Conservation (phyloP, 1,284 basidiomycete genomes). For the Dichomitus squalens region DNA sequence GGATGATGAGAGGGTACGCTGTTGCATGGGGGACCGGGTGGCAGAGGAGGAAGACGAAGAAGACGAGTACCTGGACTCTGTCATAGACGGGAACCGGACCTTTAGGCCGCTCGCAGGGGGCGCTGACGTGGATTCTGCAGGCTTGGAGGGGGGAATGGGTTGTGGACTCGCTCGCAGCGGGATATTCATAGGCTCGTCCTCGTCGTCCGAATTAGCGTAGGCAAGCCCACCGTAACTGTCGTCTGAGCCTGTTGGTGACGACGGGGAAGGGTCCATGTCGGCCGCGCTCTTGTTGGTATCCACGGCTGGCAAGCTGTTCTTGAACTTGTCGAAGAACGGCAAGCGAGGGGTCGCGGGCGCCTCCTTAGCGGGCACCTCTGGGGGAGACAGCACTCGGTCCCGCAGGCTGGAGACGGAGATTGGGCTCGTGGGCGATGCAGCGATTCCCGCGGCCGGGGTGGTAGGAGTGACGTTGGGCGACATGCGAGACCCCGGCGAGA, state of each 20-base stretch:
- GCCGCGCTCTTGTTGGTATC: slow-evolving; percentile 22
- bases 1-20: slow-evolving; percentile 32
- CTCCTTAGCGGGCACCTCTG: slow-evolving; percentile 31
- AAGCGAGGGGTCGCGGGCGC: slow-evolving; percentile 37
- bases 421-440: slow-evolving; percentile 31
- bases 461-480: slow-evolving; percentile 25
- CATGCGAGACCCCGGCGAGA: slow-evolving; percentile 20
- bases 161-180: slow-evolving; percentile 22
- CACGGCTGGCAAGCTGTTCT: slow-evolving; percentile 33
- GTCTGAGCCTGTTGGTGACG: slow-evolving; percentile 28
- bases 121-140: slow-evolving; percentile 1
- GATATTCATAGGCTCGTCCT: slow-evolving; percentile 23
- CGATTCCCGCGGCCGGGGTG: slow-evolving; percentile 28
- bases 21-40: slow-evolving; percentile 22
- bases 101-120: slow-evolving; percentile 15
- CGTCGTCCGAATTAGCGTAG: slow-evolving; percentile 33
- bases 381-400: slow-evolving; percentile 29
- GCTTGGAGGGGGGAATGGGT: slow-evolving; percentile 13
- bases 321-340: slow-evolving; percentile 54
- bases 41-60: slow-evolving; percentile 25
- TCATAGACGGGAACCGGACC: slow-evolving; percentile 36
- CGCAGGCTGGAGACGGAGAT: slow-evolving; percentile 21
- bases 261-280: slow-evolving; percentile 22
- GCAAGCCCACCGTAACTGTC: slow-evolving; percentile 35
- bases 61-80: slow-evolving; percentile 33